Evolutionary conservation across 495 filamentous ascomycete species (phyloP).

Genomic region (Penicillium atrosanguineum): DNA sequence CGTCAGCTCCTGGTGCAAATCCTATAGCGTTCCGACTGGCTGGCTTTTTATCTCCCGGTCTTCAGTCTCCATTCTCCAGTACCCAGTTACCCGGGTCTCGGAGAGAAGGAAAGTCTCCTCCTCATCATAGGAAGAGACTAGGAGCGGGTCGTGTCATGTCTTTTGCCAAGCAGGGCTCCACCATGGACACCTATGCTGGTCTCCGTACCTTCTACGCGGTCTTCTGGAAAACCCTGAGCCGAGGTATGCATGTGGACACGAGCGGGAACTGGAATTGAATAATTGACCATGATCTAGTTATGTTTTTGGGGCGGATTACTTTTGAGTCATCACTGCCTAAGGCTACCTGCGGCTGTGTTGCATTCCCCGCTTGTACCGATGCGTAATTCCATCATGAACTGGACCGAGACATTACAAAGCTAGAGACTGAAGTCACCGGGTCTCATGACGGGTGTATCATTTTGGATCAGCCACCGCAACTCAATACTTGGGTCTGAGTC

Average conservation of each 20-base stretch:
- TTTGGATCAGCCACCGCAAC: slow-evolving; percentile 1
- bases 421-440: neutral
- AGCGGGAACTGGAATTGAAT: neutral
- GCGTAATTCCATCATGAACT: neutral
- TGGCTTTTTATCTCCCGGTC: neutral
- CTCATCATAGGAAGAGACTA: slow-evolving; percentile 12
- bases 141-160: slow-evolving; percentile 17
- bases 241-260: slow-evolving; percentile 6
- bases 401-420: slow-evolving; percentile 8
- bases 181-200: neutral
- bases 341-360: neutral
- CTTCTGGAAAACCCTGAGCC: slow-evolving; percentile 20
- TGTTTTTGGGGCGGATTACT: neutral
- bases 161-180: slow-evolving; percentile 4
- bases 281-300: neutral
- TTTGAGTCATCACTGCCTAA: neutral
- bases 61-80: neutral
- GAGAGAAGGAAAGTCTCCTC: neutral
- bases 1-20: neutral
- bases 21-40: slow-evolving; percentile 2
- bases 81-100: neutral
- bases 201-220: slow-evolving; percentile 10
- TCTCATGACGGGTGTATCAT: neutral
- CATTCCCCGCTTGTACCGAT: neutral
- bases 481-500: neutral